Evolutionary conservation across 805 yeast species (phyloP), one percentile per base, ranked within the genome.

Genomic region (Candida tallmaniae): DNA sequence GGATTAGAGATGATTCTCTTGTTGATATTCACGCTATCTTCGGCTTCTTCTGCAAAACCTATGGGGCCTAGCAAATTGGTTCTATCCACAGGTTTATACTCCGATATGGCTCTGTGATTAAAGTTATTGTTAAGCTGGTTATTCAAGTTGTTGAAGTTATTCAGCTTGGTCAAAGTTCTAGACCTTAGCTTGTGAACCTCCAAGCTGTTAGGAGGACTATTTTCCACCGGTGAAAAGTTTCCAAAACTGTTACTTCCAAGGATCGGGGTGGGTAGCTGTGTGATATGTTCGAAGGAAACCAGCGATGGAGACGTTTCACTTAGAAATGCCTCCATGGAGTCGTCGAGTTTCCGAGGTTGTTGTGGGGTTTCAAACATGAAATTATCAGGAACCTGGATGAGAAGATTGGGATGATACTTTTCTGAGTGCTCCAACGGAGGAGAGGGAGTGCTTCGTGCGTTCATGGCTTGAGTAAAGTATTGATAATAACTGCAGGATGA

Each of bases 261-360:
- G 2, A 70, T 47, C 1, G 77, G 77, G 0, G 76, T 68, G 3
- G 77, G 77, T 13, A 71, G 49, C 32, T 62, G 70, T 2, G 73
- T 58, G 11, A 43, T 35, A 14, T 38, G 31, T 9, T 42, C 46
- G 18, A 38, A 36, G 16, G 27, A 22, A 1, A 39, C 15, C 14
- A 17, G 40, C 2, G 34, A 29, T 3, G 40, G 40, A 2, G 40
- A 37, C 5, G 27, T 14, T 9, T 23, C n/a, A n/a, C n/a, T n/a
- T n/a, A n/a, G n/a, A n/a, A n/a, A n/a, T n/a, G n/a, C n/a, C 13
- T 28, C 23, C 9, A 7, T 24, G 12, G 7, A 8, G n/a, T 7
- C 23, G n/a, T n/a, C 23, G n/a, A n/a, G 23, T 9, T 22, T 22
- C n/a, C 23, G 11, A n/a, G n/a, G n/a, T n/a, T n/a, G n/a, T n/a